Percentiles rank a stretch among this genome's conserved stretches.
These are phyloP conservation scores for Candida arabinofermentans DNA, from an alignment of 805 yeast genomes.

Conservation along the genomic window DNA sequence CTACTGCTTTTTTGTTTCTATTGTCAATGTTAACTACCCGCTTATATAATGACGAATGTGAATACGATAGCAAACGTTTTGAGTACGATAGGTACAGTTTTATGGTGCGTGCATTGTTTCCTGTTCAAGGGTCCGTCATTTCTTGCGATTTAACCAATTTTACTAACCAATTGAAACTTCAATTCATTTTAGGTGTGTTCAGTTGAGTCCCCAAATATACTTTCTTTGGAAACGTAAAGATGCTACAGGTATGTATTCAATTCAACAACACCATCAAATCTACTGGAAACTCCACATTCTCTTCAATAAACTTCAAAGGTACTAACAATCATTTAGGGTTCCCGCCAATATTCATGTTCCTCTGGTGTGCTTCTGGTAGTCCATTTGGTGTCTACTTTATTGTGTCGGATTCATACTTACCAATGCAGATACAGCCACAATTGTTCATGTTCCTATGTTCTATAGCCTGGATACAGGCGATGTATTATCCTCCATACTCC, in stretches of 20 bases:
- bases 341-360: constrained; percentile 85
- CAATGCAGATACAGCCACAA: constrained; percentile 85
- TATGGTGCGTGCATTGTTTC: constrained; percentile 48
- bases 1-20: too few species aligned
- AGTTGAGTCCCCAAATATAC: constrained; percentile 74
- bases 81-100: constrained; percentile 85
- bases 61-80: constrained; percentile 62
- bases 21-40: too few species aligned
- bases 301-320: too few species aligned
- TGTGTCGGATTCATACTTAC: constrained; percentile 64
- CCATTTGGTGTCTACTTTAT: constrained; percentile 87
- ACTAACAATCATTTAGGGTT: constrained; percentile 36
- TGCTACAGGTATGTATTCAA: constrained; percentile 48
- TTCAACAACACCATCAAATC: too few species aligned
- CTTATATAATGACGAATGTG: constrained; percentile 17
- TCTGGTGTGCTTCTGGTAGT: constrained; percentile 77
- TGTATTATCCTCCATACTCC: constrained; percentile 66
- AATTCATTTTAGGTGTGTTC: constrained; percentile 52
- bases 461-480: constrained; percentile 62
- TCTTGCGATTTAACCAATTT: too few species aligned
- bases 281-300: too few species aligned
- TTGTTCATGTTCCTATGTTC: constrained; percentile 68
- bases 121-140: too few species aligned
- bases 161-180: neutral
- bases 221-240: constrained; percentile 66